These are phyloP conservation scores for Ambispora gerdemannii DNA, from an alignment of 192 early-diverging fungal genomes.

Conservation along the genomic window DNA sequence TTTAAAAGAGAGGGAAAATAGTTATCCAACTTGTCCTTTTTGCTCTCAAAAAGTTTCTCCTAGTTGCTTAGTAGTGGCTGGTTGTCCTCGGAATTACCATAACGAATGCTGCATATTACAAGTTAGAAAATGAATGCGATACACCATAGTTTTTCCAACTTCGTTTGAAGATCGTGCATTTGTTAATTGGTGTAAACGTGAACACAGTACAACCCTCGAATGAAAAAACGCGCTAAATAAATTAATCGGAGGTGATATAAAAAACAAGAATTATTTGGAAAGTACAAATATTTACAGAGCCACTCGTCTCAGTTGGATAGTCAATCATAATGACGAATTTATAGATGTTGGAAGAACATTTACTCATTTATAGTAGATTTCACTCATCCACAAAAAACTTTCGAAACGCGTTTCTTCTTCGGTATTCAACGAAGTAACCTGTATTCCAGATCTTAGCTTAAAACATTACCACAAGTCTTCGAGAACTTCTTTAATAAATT, in stretches of 20 bases:
- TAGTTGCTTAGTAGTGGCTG: too few species aligned
- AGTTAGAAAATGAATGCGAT: neutral
- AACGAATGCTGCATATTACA: too few species aligned
- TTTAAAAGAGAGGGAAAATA: too few species aligned
- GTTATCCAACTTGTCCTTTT: too few species aligned
- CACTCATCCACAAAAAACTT: neutral
- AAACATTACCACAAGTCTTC: neutral
- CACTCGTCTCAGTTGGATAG: neutral
- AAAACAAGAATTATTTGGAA: neutral
- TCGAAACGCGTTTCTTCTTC: neutral
- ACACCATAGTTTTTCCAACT: neutral
- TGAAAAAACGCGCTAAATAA: neutral
- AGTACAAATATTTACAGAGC: neutral
- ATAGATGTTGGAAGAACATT: constrained; percentile 11
- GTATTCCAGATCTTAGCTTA: neutral
- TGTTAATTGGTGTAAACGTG: neutral
- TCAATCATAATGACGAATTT: neutral
- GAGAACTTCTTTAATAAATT: constrained; percentile 1
- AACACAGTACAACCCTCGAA: neutral
- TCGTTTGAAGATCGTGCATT: neutral
- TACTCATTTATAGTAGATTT: constrained; percentile 1
- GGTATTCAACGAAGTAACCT: neutral
- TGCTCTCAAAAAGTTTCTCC: too few species aligned
- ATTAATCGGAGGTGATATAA: neutral
- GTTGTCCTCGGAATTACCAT: too few species aligned